Conservation (phyloP, 2,329 filamentous ascomycete species). For the Penicillium sp. region DNA sequence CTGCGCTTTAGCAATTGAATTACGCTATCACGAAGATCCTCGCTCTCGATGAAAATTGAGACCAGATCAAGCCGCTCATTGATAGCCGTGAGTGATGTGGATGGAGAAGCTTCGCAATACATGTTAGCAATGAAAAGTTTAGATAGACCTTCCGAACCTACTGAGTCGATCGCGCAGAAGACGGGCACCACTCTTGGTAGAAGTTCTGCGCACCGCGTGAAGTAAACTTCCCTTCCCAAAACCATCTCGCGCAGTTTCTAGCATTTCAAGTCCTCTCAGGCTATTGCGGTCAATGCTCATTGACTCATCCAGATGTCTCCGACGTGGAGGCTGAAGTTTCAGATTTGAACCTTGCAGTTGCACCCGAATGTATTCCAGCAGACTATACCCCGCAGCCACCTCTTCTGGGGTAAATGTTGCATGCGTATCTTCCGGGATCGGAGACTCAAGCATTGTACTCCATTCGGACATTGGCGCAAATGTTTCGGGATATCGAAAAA, state of each 20-base stretch:
- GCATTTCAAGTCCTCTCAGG: slow-evolving; percentile 83
- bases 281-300: slow-evolving; percentile 94
- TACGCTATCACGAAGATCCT: slow-evolving; percentile 69
- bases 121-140: slow-evolving; percentile 13
- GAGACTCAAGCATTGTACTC: slow-evolving; percentile 73
- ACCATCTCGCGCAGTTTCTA: slow-evolving; percentile 79
- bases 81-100: slow-evolving; percentile 80
- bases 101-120: slow-evolving; percentile 64
- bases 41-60: slow-evolving; percentile 66
- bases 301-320: slow-evolving; percentile 70
- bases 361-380: slow-evolving; percentile 82
- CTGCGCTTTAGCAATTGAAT: slow-evolving; percentile 68
- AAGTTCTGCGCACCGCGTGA: slow-evolving; percentile 84
- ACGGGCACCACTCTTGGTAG: slow-evolving; percentile 86
- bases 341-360: slow-evolving; percentile 75
- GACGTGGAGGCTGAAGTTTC: slow-evolving; percentile 78
- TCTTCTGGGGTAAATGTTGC: slow-evolving; percentile 67
- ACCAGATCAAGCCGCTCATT: slow-evolving; percentile 80
- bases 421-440: slow-evolving; percentile 57
- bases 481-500: slow-evolving; percentile 54
- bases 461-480: slow-evolving; percentile 63
- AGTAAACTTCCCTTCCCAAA: slow-evolving; percentile 78
- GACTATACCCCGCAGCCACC: slow-evolving; percentile 70
- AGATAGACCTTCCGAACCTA: slow-evolving; percentile 31
- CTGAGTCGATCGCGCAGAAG: slow-evolving; percentile 83